Evolutionary conservation across 176 grass and related monocot genomes (phyloP), one percentile per base, ranked within the genome.

Genomic region (Tillandsia fasciculata): DNA sequence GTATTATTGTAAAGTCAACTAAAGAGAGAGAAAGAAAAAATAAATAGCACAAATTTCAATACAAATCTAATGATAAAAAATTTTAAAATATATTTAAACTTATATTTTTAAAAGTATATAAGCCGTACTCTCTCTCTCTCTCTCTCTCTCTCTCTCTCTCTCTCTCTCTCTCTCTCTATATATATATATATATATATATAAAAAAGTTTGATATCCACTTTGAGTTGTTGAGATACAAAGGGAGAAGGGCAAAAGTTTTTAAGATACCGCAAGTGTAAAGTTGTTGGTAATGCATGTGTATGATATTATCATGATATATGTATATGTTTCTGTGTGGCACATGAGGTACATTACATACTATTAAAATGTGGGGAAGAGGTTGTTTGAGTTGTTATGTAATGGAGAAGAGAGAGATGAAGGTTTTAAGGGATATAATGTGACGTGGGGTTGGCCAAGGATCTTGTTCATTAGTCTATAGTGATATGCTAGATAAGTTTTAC

Each of bases 361-460:
- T 42, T 42, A 7, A 42, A 42, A 6, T 42, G 33, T 42, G 33
- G 4, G 33, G 33, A 42, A 42, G 33, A 42, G 33, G 33, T 42
- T 42, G 17, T 20, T 50, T 26, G 52, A 2, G 17, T 64, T 53
- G 67, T 71, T 63, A 49, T 48, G 12, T 27, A 71, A 66, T 59
- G 22, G 69, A 13, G 8, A 65, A 33, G 10, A 2, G 27, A 12
- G 28, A 63, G 63, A 26, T 13, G 17, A 73, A 50, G 69, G 52
- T 83, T 65, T 74, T 51, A 17, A 80, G 73, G 52, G 68, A 80
- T 83, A 70, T 12, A 50, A 66, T 84, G 58, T 8, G 54, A 15
- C 8, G 7, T 59, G 54, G 54, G 54, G 54, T 59, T 59, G 54
- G 54, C 17, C 15, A 59, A 59, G 54, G 20, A 59, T 59, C 54